Conservation (phyloP, 805 yeast species). For the Yarrowia osloensis region DNA sequence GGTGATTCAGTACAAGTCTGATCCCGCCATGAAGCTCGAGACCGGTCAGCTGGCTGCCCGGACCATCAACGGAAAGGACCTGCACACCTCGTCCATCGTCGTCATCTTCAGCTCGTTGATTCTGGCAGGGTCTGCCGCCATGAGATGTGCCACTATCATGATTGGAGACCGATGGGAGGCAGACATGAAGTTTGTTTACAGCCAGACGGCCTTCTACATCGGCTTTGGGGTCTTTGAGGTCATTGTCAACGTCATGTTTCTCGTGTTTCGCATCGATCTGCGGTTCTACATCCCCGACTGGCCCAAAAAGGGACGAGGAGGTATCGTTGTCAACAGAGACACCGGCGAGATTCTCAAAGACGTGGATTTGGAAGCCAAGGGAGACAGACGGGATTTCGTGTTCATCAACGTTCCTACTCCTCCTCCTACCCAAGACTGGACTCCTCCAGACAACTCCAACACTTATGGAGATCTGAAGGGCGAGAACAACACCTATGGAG, state of each 20-base stretch:
- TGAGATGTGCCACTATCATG: conserved; percentile 43
- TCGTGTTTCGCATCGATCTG: conserved; percentile 68
- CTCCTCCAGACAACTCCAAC: background rate
- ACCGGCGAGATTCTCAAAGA: background rate
- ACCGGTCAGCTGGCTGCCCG: conserved; percentile 49
- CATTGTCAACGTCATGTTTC: conserved; percentile 55
- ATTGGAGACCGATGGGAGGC: conserved; percentile 32
- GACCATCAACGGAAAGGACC: conserved; percentile 40
- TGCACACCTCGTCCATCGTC: conserved; percentile 48
- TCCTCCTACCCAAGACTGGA: background rate
- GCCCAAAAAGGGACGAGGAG: conserved; percentile 59
- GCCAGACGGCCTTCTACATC: conserved; percentile 62
- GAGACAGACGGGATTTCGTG: background rate
- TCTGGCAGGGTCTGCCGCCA: conserved; percentile 38
- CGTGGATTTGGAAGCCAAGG: background rate
- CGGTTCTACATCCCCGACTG: conserved; percentile 78
- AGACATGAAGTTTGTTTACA: conserved; percentile 42
- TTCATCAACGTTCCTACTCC: background rate
- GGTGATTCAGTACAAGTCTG: conserved; percentile 45
- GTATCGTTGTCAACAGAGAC: background rate
- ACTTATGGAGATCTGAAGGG: background rate
- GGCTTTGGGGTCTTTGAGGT: conserved; percentile 70
- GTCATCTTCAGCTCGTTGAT: conserved; percentile 36
- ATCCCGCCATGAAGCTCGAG: conserved; percentile 40
- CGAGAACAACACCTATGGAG: too few relatives aligned